Conservation (phyloP, 169 alveolate genomes). For the Miamiensis avidus region DNA sequence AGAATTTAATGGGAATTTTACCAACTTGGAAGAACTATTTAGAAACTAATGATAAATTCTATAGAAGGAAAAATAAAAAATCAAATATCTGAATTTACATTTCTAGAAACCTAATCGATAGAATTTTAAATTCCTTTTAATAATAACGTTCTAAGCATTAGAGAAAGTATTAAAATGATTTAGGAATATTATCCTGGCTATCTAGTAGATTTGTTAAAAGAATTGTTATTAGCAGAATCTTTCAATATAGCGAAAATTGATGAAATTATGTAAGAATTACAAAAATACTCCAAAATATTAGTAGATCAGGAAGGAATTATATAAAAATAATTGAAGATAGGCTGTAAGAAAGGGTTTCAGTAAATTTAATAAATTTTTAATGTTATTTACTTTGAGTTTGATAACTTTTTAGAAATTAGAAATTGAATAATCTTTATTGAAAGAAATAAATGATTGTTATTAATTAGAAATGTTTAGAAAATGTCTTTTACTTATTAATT, state of each 20-base stretch:
- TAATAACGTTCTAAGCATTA: no score
- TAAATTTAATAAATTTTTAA: no score
- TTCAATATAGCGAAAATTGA: background rate
- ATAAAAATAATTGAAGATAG: background rate
- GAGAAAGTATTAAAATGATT: no score
- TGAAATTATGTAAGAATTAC: background rate
- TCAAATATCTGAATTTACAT: no score
- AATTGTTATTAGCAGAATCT: background rate
- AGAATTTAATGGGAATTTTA: background rate
- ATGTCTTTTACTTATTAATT: background rate
- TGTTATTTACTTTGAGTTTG: background rate
- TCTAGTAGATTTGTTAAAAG: background rate
- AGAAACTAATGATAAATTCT: background rate
- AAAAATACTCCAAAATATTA: no score
- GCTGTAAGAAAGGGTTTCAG: background rate
- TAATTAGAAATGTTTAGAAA: background rate
- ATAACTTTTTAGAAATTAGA: no score
- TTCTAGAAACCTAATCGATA: no score
- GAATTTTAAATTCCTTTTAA: background rate
- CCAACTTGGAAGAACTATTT: background rate
- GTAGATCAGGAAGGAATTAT: background rate
- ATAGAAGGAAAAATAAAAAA: background rate
- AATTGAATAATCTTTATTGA: no score
- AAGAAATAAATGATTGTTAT: background rate
- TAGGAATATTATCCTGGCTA: background rate